These are phyloP conservation scores for Exserohilum rostratum DNA, from an alignment of 2,329 filamentous ascomycete species.

Conservation along the genomic window DNA sequence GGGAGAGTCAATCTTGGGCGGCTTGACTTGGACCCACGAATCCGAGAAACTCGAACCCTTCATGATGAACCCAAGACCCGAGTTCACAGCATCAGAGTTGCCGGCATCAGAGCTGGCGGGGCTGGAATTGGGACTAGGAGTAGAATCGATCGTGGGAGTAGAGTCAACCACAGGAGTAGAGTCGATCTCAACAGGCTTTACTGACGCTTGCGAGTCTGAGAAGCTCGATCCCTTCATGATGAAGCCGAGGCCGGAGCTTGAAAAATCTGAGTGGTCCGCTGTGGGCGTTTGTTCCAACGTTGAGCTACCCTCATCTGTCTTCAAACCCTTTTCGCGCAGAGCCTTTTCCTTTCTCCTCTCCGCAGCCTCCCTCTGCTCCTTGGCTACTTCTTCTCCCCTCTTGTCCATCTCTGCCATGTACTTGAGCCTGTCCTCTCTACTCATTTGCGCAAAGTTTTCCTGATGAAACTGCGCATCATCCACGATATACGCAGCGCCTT, in stretches of 20 bases:
- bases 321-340: constrained; percentile 56
- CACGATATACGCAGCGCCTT: constrained; percentile 76
- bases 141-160: background rate
- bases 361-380: constrained; percentile 54
- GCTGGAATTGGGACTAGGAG: constrained; percentile 1
- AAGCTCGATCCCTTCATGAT: constrained; percentile 37
- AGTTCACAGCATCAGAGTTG: constrained; percentile 12
- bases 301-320: constrained; percentile 18
- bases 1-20: constrained; percentile 9
- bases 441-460: constrained; percentile 64
- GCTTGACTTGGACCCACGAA: constrained; percentile 13
- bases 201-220: constrained; percentile 6
- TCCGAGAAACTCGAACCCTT: constrained; percentile 32
- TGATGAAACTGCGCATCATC: constrained; percentile 78
- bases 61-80: constrained; percentile 33
- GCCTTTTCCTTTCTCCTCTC: constrained; percentile 58
- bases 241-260: constrained; percentile 28
- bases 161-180: too few species aligned
- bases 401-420: constrained; percentile 65
- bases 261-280: constrained; percentile 12
- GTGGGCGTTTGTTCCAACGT: constrained; percentile 20
- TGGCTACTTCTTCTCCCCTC: constrained; percentile 60
- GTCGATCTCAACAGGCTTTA: background rate
- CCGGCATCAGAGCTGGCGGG: constrained; percentile 4
- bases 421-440: constrained; percentile 62